Conservation (phyloP, 768 basidiomycete species). For the Mycena olivaceomarginata region DNA sequence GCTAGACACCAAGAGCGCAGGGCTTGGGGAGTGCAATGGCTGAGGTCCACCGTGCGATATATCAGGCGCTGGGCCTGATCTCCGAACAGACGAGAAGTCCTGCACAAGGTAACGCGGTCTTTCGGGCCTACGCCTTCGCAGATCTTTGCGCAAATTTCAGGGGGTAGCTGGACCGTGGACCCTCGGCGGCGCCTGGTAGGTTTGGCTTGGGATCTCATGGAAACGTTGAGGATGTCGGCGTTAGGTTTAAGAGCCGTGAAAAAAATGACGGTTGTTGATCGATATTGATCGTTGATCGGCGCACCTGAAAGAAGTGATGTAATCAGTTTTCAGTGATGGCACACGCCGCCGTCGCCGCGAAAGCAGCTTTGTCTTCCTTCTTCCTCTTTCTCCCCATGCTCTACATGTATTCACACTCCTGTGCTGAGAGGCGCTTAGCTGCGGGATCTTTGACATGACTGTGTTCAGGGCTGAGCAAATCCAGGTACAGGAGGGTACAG, state of each 20-base stretch:
- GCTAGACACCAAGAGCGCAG: conserved; percentile 33
- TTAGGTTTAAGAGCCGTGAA: no score
- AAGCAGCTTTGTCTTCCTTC: no score
- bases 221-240: not conserved
- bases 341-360: no score
- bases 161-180: conserved; percentile 13
- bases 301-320: no score
- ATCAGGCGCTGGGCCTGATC: conserved; percentile 32
- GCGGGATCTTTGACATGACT: conserved; percentile 62
- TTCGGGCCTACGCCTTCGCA: conserved; percentile 19
- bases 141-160: conserved; percentile 32
- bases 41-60: conserved; percentile 34
- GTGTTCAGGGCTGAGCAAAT: conserved; percentile 50
- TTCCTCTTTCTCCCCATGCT: no score
- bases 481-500: conserved; percentile 32
- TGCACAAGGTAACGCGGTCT: conserved; percentile 33
- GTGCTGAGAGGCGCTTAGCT: no score
- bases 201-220: conserved; percentile 12
- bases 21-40: not conserved
- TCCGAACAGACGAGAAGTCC: conserved; percentile 33
- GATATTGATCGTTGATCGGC: no score
- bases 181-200: conserved; percentile 8
- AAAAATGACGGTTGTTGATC: no score
- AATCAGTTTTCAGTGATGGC: no score
- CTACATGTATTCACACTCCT: no score